Evolutionary conservation across 306 rosid species (phyloP).

Genomic region (Cotoneaster glaucophyllus): DNA sequence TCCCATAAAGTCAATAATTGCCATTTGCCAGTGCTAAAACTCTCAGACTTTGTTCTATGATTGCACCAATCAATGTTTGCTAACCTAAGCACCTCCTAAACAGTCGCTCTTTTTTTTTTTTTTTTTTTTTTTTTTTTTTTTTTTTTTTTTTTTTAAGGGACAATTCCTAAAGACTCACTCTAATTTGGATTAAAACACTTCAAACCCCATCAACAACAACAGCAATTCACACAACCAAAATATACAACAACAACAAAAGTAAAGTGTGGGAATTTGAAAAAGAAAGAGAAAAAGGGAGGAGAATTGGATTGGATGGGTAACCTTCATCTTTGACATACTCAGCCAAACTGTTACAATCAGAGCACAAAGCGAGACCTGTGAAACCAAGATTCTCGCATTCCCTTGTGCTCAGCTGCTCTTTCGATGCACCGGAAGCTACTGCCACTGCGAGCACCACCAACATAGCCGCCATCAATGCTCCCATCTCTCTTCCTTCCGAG

Average conservation of each 20-base stretch:
- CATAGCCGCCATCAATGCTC: conserved; percentile 16
- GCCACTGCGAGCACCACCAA: conserved; percentile 9
- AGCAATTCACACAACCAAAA: neutral
- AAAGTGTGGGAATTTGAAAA: too few species aligned
- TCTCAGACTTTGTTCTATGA: too few species aligned
- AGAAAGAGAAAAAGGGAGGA: too few species aligned
- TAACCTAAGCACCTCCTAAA: neutral
- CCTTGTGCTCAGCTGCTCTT: conserved; percentile 61
- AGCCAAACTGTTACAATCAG: conserved; percentile 74
- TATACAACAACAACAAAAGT: neutral
- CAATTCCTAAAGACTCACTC: neutral
- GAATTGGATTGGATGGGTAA: neutral
- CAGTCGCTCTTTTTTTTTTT: too few species aligned
- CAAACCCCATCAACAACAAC: neutral
- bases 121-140: too few species aligned
- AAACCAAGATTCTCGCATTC: conserved; percentile 93
- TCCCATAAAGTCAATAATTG: too few species aligned
- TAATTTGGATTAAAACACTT: neutral
- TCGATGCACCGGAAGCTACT: conserved; percentile 6
- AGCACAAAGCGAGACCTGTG: conserved; percentile 81
- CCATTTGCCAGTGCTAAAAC: too few species aligned
- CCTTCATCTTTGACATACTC: conserved; percentile 92
- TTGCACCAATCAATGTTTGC: neutral
- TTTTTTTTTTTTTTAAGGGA: too few species aligned
- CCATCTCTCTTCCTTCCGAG: conserved; percentile 5